phyloP scores from a whole-genome alignment of 495 filamentous ascomycete species.

The Aspergillus ostianus region DNA sequence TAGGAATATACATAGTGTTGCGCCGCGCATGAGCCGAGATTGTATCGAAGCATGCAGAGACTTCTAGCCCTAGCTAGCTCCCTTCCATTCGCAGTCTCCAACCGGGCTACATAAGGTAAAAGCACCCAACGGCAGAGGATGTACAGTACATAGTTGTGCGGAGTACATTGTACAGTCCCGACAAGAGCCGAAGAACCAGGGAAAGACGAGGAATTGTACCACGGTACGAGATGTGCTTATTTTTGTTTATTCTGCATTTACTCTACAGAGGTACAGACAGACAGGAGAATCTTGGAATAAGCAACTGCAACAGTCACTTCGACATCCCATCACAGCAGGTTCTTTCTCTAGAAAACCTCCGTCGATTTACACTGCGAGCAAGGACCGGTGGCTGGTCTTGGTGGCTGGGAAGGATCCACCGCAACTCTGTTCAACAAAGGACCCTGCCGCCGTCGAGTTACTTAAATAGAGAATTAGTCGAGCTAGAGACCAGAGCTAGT shows the following conservation, averaged over 20 bases:
- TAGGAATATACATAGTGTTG: too few relatives aligned
- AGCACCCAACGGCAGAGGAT: too few relatives aligned
- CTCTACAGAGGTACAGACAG: too few relatives aligned
- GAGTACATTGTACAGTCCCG: not conserved
- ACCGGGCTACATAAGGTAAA: not conserved
- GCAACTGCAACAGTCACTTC: too few relatives aligned
- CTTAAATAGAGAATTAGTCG: not conserved
- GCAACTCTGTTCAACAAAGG: not conserved
- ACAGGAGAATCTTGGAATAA: too few relatives aligned
- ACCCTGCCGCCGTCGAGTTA: not conserved
- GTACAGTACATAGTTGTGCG: too few relatives aligned
- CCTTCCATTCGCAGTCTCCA: not conserved
- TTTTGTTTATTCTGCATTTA: not conserved
- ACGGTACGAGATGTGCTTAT: not conserved
- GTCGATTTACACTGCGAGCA: not conserved
- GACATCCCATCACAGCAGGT: conserved; percentile 2
- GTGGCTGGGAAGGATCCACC: conserved; percentile 7
- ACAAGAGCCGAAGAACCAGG: not conserved
- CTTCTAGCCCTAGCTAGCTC: not conserved
- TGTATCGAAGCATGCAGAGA: not conserved
- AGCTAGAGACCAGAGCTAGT: not conserved
- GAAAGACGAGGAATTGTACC: not conserved
- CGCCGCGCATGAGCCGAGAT: too few relatives aligned
- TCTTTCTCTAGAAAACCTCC: too few relatives aligned
- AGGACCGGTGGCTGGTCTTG: conserved; percentile 8